Conservation (phyloP, 352 stramenopile genomes). For the Pythium plurisporium region DNA sequence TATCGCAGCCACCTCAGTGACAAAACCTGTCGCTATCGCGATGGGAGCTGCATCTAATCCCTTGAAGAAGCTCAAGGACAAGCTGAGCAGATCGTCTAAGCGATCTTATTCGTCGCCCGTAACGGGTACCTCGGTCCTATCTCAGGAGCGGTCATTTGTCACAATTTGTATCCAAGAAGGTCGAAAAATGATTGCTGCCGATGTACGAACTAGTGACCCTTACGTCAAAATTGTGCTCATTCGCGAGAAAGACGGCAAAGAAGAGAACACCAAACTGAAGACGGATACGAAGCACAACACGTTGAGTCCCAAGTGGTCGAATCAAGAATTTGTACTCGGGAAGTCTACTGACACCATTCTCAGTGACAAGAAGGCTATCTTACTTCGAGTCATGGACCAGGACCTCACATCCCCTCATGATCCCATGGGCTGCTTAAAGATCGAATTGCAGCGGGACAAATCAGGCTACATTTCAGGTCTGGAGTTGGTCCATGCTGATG, state of each 20-base stretch:
- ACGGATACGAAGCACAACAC: conserved; percentile 64
- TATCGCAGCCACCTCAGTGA: background rate
- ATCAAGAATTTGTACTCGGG: conserved; percentile 63
- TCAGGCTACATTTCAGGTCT: conserved; percentile 42
- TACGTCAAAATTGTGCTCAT: conserved; percentile 60
- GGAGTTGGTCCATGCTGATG: conserved; percentile 39
- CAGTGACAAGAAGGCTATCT: conserved; percentile 50
- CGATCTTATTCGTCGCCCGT: conserved; percentile 5
- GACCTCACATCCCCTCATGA: conserved; percentile 48
- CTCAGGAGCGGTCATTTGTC: conserved; percentile 44
- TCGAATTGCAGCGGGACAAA: conserved; percentile 58
- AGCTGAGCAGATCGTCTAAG: conserved; percentile 6
- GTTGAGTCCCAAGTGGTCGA: conserved; percentile 63
- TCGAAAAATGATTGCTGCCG: conserved; percentile 41
- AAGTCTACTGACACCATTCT: conserved; percentile 45
- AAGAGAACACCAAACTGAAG: conserved; percentile 55
- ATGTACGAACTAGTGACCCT: conserved; percentile 49
- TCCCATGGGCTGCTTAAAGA: conserved; percentile 41
- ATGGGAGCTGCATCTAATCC: background rate
- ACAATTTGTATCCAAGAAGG: conserved; percentile 59
- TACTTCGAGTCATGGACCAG: conserved; percentile 60
- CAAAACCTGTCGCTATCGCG: conserved; percentile 4
- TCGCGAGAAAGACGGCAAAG: conserved; percentile 36
- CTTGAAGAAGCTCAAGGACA: conserved; percentile 14
- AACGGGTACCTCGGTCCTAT: conserved; percentile 12